Evolutionary conservation across 2,329 filamentous ascomycete species (phyloP), one percentile per base, ranked within the genome.

Genomic region (Diaporthe velutina): DNA sequence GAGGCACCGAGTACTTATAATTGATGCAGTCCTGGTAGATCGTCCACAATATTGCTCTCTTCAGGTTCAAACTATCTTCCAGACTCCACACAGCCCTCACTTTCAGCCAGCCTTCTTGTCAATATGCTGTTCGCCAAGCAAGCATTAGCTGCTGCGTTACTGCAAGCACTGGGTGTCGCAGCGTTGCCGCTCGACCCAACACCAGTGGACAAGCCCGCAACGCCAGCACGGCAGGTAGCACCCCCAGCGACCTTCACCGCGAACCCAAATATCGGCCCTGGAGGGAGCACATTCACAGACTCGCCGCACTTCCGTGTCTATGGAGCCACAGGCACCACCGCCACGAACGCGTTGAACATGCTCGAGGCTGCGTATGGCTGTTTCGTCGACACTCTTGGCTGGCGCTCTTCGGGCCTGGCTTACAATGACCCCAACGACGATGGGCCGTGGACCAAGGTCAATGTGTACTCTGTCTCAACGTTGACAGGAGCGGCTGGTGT

Each of bases 391-490:
- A 81, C 79, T 0, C 80, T 85, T 4, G 82, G 82, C 25, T 86
- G 82, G 81, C 81, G 84, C 3, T 85, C 84, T 0, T 79, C 84
- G 0, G 84, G 84, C 15, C 78, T 84, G 10, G 83, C 83, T 0
- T 84, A 81, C 73, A 83, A 83, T 67, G 77, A 80, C 1, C 77
- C 78, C 13, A 82, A 84, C 42, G 82, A 83, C 50, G 78, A 79
- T 58, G 86, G 86, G 0, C 83, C 86, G 0, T 86, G 79, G 75
- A 84, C 83, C 77, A 89, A 89, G 79, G 83, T 84, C 60, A 88
- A 88, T 75, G 73, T 88, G 48, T 89, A 88, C 79, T 79, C 82
- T 1, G 84, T 88, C 30, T 79, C 77, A 12, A 77, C 74, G 0
- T 75, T 88, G 4, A 77, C 80, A 0, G 81, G 80, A 12, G 85